These are phyloP conservation scores for Mortierella antarctica DNA, from an alignment of 192 early-diverging fungal species.

Conservation along the genomic window DNA sequence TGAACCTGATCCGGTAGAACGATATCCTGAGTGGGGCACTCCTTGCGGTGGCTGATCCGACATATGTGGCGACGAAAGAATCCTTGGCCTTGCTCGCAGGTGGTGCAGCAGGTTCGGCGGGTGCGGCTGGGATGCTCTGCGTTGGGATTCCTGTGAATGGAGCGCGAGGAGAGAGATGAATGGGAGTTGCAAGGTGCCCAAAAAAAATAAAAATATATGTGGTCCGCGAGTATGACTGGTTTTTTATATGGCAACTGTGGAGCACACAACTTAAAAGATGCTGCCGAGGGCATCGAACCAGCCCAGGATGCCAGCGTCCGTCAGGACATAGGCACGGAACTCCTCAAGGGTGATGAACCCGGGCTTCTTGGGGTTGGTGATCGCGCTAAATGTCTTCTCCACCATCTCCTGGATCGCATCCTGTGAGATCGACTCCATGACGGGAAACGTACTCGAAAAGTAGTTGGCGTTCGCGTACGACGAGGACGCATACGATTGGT, in stretches of 20 bases:
- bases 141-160: too few species aligned
- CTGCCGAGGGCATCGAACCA: slow-evolving; percentile 94
- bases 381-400: slow-evolving; percentile 81
- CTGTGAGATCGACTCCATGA: slow-evolving; percentile 93
- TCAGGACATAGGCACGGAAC: slow-evolving; percentile 81
- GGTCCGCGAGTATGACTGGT: too few species aligned
- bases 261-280: slow-evolving; percentile 35
- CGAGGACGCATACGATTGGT: slow-evolving; percentile 29
- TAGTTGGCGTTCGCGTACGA: slow-evolving; percentile 58
- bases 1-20: neutral
- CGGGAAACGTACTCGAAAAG: slow-evolving; percentile 78
- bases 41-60: neutral
- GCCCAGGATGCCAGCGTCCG: slow-evolving; percentile 82
- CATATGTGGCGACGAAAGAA: neutral
- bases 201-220: too few species aligned
- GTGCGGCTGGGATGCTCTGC: too few species aligned
- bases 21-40: too few species aligned
- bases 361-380: slow-evolving; percentile 60
- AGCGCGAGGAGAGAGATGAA: too few species aligned
- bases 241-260: neutral
- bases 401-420: slow-evolving; percentile 96
- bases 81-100: too few species aligned
- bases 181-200: too few species aligned
- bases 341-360: slow-evolving; percentile 82
- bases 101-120: too few species aligned